Conservation (phyloP, 768 basidiomycete genomes). For the Hebeloma cylindrosporum region DNA sequence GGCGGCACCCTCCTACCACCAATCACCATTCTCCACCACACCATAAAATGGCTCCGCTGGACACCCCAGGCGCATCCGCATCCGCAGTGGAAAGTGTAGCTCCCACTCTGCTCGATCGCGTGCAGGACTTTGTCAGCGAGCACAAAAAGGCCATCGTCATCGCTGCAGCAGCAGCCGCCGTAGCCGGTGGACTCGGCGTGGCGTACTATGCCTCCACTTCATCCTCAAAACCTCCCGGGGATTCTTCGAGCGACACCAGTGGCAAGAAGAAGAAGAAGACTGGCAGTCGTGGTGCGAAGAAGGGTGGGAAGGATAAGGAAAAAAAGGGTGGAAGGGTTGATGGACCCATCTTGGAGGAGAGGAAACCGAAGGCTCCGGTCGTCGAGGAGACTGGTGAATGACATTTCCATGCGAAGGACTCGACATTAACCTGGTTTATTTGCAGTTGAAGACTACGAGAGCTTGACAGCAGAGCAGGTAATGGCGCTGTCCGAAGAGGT, state of each 20-base stretch:
- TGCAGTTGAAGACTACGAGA: slow-evolving; percentile 35
- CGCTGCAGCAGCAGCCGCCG: slow-evolving; percentile 67
- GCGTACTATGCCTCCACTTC: slow-evolving; percentile 75
- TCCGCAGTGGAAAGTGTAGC: slow-evolving; percentile 17
- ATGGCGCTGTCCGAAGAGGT: slow-evolving; percentile 61
- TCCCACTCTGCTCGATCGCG: slow-evolving; percentile 52
- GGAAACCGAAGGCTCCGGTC: slow-evolving; percentile 38
- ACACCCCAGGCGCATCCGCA: not conserved
- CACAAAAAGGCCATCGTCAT: slow-evolving; percentile 77
- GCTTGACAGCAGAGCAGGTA: slow-evolving; percentile 55
- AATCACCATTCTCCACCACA: not conserved
- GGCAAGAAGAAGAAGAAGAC: slow-evolving; percentile 44
- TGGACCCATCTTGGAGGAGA: slow-evolving; percentile 81
- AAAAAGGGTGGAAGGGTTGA: slow-evolving; percentile 41
- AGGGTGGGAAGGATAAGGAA: slow-evolving; percentile 55
- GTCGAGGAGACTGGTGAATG: slow-evolving; percentile 14
- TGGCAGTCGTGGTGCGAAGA: slow-evolving; percentile 37
- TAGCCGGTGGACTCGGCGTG: slow-evolving; percentile 65
- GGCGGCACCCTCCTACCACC: slow-evolving; percentile 12
- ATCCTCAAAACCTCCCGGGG: slow-evolving; percentile 29
- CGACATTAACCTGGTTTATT: not conserved
- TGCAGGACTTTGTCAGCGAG: slow-evolving; percentile 69
- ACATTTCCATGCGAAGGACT: not conserved
- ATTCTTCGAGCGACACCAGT: slow-evolving; percentile 26
- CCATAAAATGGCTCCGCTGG: slow-evolving; percentile 4